Evolutionary conservation across 345 rosid species (phyloP), one percentile per base, ranked within the genome.

Genomic region (Populus alba): DNA sequence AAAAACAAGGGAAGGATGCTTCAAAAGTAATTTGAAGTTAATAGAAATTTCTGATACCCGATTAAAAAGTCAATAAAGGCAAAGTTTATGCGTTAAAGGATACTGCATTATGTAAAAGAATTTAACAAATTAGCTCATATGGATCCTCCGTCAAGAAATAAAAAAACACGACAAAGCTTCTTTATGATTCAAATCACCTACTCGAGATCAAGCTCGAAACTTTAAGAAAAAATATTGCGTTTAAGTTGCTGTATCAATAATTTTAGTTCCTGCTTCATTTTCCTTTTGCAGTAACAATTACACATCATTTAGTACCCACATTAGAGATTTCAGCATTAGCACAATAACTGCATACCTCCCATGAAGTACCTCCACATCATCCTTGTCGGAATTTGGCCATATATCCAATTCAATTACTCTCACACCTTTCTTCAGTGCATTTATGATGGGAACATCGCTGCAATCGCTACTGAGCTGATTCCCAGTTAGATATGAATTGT

Each of bases 401-500:
- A 97, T 83, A 85, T 97, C 99, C 81, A 97, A 87, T 87, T 97
- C 98, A 59, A 97, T 90, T 5, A 92, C 98, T 80, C 99, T 87
- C 33, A 94, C 96, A 20, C 98, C 99, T 84, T 79, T 84, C 75
- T 76, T 77, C 81, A 97, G 73, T 8, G 97, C 94, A 73, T 89
- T 85, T 47, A 91, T 90, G 83, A 94, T 94, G 4, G 99, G 98
- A 66, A 90, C 90, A 35, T 91, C 98, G 70, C 98, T 97, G 84
- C 97, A 92, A 31, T 94, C 95, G 79, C 99, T 97, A 80, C 91
- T 94, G 8, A 97, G 94, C 74, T 97, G 98, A 70, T 94, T 97
- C 55, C 98, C 97, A 0, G 98, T 94, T 81, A 97, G 86, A 77
- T 97, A 97, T 0, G 97, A 94, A 80, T 94, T 97, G 80, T 94